Evolutionary conservation across 305 asterid genomes (phyloP).

Genomic region (Fraxinus albicans): DNA sequence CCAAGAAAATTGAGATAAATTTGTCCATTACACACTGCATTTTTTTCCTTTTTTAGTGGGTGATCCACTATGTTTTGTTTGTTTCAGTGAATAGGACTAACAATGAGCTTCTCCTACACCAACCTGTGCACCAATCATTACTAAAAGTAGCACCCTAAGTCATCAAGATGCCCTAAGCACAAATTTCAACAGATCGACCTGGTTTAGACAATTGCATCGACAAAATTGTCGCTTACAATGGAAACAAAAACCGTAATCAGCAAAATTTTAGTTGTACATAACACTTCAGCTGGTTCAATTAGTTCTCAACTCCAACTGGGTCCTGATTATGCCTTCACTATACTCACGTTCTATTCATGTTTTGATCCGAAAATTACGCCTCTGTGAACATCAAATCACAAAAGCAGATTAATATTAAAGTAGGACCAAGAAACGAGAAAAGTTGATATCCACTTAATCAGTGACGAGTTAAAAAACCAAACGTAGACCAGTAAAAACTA

Average conservation of each 20-base stretch:
- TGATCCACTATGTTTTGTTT: constrained; percentile 51
- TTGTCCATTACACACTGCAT: constrained; percentile 30
- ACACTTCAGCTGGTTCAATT: background rate
- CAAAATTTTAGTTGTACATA: background rate
- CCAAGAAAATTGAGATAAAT: constrained; percentile 26
- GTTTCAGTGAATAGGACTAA: constrained; percentile 37
- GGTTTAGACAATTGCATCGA: background rate
- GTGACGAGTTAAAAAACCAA: constrained; percentile 7
- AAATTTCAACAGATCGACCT: background rate
- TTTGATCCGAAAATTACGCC: constrained; percentile 32
- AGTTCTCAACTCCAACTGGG: constrained; percentile 19
- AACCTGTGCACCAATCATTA: constrained; percentile 33
- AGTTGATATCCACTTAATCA: constrained; percentile 7
- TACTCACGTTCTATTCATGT: constrained; percentile 8
- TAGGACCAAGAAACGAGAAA: constrained; percentile 5
- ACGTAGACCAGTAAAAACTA: background rate
- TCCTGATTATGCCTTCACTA: constrained; percentile 28
- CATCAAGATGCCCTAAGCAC: background rate
- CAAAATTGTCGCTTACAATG: background rate
- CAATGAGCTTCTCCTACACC: constrained; percentile 24
- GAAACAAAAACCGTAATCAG: background rate
- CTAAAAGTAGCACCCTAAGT: background rate
- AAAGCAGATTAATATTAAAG: constrained; percentile 30
- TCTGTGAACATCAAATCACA: constrained; percentile 33
- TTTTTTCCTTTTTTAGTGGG: constrained; percentile 40